A percentile compares a stretch with the other conserved stretches of the same genome.
phyloP scores from a whole-genome alignment of 768 basidiomycete genomes.

The Daedaleopsis nitida region DNA sequence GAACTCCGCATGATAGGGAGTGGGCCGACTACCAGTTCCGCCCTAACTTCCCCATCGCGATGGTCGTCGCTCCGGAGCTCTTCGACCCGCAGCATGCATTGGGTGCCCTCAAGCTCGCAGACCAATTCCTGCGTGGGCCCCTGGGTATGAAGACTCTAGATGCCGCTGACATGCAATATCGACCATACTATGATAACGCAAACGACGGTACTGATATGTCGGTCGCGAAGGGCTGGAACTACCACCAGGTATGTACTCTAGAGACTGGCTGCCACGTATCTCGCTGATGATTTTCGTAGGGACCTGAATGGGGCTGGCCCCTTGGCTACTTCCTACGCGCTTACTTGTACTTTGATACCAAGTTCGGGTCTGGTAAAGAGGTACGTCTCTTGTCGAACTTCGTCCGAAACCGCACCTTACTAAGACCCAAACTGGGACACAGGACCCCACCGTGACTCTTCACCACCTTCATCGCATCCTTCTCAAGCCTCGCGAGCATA shows the following conservation, averaged over 20 bases:
- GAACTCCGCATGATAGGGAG: constrained; percentile 83
- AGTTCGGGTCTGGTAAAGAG: constrained; percentile 64
- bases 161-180: constrained; percentile 83
- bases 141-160: constrained; percentile 98
- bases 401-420: neutral
- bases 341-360: constrained; percentile 84
- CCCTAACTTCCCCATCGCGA: constrained; percentile 92
- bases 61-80: constrained; percentile 95
- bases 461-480: constrained; percentile 80
- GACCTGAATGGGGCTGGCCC: constrained; percentile 96
- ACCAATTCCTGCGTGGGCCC: constrained; percentile 79
- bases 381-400: constrained; percentile 43
- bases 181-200: constrained; percentile 89
- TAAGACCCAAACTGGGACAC: neutral
- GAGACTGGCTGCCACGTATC: neutral
- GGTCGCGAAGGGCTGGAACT: constrained; percentile 93
- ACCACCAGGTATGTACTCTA: constrained; percentile 68
- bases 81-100: constrained; percentile 84
- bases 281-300: constrained; percentile 43
- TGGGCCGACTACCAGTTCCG: constrained; percentile 98
- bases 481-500: constrained; percentile 68
- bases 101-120: constrained; percentile 76
- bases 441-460: constrained; percentile 73
- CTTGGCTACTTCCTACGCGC: constrained; percentile 94
- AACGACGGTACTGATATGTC: constrained; percentile 85